These are phyloP conservation scores for Madurella mycetomatis DNA, from an alignment of 2,329 filamentous ascomycete species.

Conservation along the genomic window DNA sequence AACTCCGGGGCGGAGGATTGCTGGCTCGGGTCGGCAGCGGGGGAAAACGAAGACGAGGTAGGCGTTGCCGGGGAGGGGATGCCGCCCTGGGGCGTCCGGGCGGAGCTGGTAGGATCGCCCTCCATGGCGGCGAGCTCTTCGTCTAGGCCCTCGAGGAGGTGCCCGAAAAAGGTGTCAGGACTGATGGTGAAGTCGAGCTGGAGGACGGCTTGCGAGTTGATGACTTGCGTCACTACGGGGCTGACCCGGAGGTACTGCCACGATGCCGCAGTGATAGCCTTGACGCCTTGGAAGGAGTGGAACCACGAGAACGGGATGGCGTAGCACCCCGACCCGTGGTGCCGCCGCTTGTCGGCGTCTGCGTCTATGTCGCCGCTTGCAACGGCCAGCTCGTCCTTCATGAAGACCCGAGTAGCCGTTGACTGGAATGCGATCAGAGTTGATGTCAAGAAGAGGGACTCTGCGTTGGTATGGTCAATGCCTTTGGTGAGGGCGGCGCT, in stretches of 20 bases:
- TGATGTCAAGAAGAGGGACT: conserved; percentile 59
- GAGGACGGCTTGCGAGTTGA: conserved; percentile 60
- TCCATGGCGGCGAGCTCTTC: conserved; percentile 44
- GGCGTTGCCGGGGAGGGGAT: neutral
- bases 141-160: conserved; percentile 54
- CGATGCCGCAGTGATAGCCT: conserved; percentile 58
- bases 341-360: conserved; percentile 10
- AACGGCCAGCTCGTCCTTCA: conserved; percentile 47
- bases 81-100: neutral
- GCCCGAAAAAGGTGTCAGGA: conserved; percentile 55
- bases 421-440: conserved; percentile 64
- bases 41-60: neutral
- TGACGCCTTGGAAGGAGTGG: conserved; percentile 63
- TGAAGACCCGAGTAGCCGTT: conserved; percentile 58
- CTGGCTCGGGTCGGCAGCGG: neutral
- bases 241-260: conserved; percentile 61
- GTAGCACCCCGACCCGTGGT: conserved; percentile 39
- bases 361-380: conserved; percentile 29
- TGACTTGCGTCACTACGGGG: conserved; percentile 54
- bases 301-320: conserved; percentile 61
- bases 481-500: conserved; percentile 52
- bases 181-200: conserved; percentile 54
- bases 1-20: conserved; percentile 18
- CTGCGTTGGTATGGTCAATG: conserved; percentile 55
- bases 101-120: conserved; percentile 15